Percentiles rank a stretch among this genome's conserved stretches.
phyloP scores from a whole-genome alignment of 2,329 filamentous ascomycete genomes.

The Daldinia sp. region DNA sequence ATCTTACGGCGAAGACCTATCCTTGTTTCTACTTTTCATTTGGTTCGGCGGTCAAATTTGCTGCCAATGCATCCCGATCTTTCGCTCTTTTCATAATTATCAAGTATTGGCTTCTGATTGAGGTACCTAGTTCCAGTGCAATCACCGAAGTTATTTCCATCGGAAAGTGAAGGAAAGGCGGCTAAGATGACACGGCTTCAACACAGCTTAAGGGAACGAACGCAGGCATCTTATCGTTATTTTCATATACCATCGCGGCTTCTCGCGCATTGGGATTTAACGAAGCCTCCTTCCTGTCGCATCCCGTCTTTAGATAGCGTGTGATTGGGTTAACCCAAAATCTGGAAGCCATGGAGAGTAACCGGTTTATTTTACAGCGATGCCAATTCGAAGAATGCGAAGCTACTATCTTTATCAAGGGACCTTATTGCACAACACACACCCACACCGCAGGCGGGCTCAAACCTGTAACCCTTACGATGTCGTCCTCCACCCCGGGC shows the following conservation, averaged over 20 bases:
- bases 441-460: constrained; percentile 5
- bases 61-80: not conserved
- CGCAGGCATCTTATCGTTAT: constrained; percentile 36
- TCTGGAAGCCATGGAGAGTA: constrained; percentile 39
- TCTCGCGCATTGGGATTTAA: constrained; percentile 24
- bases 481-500: not conserved
- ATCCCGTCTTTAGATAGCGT: constrained; percentile 1
- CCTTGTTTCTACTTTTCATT: not conserved
- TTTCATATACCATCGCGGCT: constrained; percentile 36
- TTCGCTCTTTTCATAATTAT: not conserved
- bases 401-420: constrained; percentile 30
- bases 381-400: constrained; percentile 44
- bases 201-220: constrained; percentile 38
- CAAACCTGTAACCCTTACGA: not conserved
- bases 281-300: constrained; percentile 25
- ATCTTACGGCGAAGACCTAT: not conserved
- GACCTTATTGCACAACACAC: constrained; percentile 41
- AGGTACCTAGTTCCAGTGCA: constrained; percentile 15
- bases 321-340: constrained; percentile 5
- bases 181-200: constrained; percentile 46
- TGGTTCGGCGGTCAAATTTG: no score
- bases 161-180: constrained; percentile 25
- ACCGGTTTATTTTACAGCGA: constrained; percentile 19
- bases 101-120: constrained; percentile 18
- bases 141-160: constrained; percentile 32